Percentiles rank a stretch among this genome's conserved stretches.
These are phyloP conservation scores for Sarcodon aspratus DNA, from an alignment of 768 basidiomycete genomes.

Conservation along the genomic window DNA sequence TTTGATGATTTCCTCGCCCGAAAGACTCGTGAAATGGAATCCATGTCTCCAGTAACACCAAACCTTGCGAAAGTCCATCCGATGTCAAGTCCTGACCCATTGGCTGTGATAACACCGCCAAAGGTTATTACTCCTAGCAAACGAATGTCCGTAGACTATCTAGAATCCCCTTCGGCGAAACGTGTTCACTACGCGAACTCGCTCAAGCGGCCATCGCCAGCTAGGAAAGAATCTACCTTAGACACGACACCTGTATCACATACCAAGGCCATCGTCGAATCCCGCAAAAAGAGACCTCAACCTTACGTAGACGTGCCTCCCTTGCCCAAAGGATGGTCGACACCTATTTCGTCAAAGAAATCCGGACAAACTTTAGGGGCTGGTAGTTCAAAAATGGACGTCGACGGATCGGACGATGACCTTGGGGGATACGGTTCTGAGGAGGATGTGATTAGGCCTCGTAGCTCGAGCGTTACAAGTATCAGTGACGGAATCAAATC, in stretches of 20 bases:
- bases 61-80: not conserved
- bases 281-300: slow-evolving; percentile 11
- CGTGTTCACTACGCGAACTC: slow-evolving; percentile 27
- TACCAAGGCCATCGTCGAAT: slow-evolving; percentile 1
- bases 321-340: slow-evolving; percentile 11
- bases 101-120: slow-evolving; percentile 24
- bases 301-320: slow-evolving; percentile 19
- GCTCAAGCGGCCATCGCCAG: slow-evolving; percentile 7
- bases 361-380: slow-evolving; percentile 21
- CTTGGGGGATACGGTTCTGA: slow-evolving; percentile 51
- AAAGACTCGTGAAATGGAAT: slow-evolving; percentile 27
- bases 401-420: slow-evolving; percentile 22
- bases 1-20: slow-evolving; percentile 57
- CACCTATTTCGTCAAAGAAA: slow-evolving; percentile 9
- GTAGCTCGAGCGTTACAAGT: slow-evolving; percentile 1
- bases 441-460: slow-evolving; percentile 19
- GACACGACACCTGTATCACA: not conserved
- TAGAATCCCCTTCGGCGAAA: slow-evolving; percentile 55
- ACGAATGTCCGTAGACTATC: slow-evolving; percentile 48
- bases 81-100: slow-evolving; percentile 10
- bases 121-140: slow-evolving; percentile 49
- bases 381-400: slow-evolving; percentile 14
- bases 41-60: slow-evolving; percentile 2
- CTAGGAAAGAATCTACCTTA: not conserved
- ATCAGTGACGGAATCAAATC: slow-evolving; percentile 28